phyloP scores from a whole-genome alignment of 108 stramenopile species.

The Aurantiochytrium sp. region DNA sequence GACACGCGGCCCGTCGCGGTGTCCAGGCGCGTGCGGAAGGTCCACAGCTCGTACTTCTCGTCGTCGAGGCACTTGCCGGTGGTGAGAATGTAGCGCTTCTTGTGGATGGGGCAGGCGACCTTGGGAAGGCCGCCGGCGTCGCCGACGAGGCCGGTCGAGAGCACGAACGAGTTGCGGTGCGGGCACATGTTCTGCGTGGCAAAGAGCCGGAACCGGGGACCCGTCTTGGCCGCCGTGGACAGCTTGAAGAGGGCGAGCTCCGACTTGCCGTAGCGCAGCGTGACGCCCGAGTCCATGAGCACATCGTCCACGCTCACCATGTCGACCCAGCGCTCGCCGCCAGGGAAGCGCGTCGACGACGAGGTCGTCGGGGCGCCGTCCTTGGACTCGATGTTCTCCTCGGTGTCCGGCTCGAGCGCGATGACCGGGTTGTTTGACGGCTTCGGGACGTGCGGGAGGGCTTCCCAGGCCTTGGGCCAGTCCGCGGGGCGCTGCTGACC shows the following conservation, averaged over 20 bases:
- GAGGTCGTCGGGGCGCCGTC: constrained; percentile 48
- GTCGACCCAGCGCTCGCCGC: constrained; percentile 72
- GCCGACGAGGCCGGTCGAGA: constrained; percentile 82
- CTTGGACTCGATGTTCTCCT: constrained; percentile 43
- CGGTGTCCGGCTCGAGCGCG: background rate
- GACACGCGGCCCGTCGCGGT: constrained; percentile 66
- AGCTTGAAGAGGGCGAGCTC: constrained; percentile 86
- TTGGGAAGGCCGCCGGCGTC: constrained; percentile 68
- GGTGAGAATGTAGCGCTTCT: constrained; percentile 75
- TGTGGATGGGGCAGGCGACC: constrained; percentile 88
- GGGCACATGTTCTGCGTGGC: constrained; percentile 87
- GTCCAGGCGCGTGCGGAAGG: constrained; percentile 71
- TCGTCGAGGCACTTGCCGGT: constrained; percentile 68
- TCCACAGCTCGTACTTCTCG: constrained; percentile 70
- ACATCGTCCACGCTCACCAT: constrained; percentile 71
- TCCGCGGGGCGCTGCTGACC: constrained; percentile 78
- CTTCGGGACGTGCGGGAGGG: constrained; percentile 57
- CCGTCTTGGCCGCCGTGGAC: constrained; percentile 46
- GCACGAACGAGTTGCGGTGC: constrained; percentile 83
- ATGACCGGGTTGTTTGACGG: background rate
- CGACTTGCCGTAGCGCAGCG: constrained; percentile 76
- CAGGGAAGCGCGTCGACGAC: constrained; percentile 66
- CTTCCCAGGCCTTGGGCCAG: constrained; percentile 76
- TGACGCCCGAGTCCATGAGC: constrained; percentile 70
- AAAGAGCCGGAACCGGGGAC: constrained; percentile 56